Conservation (phyloP, 1,139 yeast genomes). For the Kodamaea suecica region DNA sequence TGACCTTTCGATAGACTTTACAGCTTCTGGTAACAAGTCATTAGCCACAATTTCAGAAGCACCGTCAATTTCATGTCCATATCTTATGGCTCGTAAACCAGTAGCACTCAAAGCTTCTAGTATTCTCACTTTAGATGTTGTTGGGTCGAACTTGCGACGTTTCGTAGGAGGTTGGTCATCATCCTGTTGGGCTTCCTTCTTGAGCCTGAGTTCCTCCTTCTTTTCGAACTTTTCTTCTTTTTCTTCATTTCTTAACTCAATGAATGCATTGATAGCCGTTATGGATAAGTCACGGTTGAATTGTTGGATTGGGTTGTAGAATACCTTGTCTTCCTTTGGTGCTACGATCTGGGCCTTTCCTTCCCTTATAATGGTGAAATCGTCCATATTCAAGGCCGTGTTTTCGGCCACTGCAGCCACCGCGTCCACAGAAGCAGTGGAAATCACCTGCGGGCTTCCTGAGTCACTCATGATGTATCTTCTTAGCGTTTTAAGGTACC, state of each 20-base stretch:
- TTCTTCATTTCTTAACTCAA: slow-evolving; percentile 38
- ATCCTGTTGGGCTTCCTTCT: slow-evolving; percentile 17
- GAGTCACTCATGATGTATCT: slow-evolving; percentile 8
- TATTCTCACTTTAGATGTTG: slow-evolving; percentile 27
- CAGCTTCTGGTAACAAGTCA: slow-evolving; percentile 84
- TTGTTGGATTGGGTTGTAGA: slow-evolving; percentile 95
- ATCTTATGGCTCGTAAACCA: slow-evolving; percentile 89
- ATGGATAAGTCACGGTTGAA: slow-evolving; percentile 90
- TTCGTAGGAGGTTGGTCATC: slow-evolving; percentile 17
- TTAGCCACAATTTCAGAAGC: slow-evolving; percentile 77
- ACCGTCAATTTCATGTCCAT: slow-evolving; percentile 83
- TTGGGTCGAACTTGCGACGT: slow-evolving; percentile 8
- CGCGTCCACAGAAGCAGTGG: no score
- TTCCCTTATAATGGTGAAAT: slow-evolving; percentile 58
- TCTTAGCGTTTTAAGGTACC: slow-evolving; percentile 6
- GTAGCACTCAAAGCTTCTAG: slow-evolving; percentile 93
- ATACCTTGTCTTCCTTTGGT: slow-evolving; percentile 77
- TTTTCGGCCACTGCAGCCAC: not conserved
- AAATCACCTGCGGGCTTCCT: slow-evolving; percentile 14
- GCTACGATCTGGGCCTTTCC: slow-evolving; percentile 79
- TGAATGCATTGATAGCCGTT: slow-evolving; percentile 84
- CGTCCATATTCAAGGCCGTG: slow-evolving; percentile 20
- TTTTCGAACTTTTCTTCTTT: slow-evolving; percentile 31
- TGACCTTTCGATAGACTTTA: slow-evolving; percentile 72
- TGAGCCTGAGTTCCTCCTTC: slow-evolving; percentile 25